phyloP scores from a whole-genome alignment of 108 stramenopile species.

The Conticribra guillardii region DNA sequence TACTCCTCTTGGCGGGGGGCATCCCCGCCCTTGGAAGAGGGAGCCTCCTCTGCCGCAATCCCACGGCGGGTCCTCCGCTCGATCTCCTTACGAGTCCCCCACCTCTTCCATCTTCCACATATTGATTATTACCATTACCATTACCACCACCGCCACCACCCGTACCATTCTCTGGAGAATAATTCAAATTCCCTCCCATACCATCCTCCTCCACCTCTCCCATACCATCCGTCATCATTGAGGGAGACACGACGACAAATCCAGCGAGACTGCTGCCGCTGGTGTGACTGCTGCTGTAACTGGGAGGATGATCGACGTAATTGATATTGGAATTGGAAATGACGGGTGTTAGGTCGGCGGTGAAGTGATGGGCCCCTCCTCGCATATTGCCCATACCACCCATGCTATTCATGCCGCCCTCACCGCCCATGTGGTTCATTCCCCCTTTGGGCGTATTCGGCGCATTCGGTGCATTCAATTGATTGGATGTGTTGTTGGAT shows the following conservation, averaged over 20 bases:
- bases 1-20: neutral
- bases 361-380: too few relatives aligned
- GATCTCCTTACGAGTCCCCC: neutral
- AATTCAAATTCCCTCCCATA: too few relatives aligned
- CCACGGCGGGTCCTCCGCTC: too few relatives aligned
- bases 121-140: neutral
- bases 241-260: neutral
- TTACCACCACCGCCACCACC: neutral
- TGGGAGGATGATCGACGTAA: constrained; percentile 10
- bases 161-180: neutral
- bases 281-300: neutral
- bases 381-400: too few relatives aligned
- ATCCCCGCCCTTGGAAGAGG: neutral
- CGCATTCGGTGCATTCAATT: too few relatives aligned
- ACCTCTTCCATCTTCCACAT: too few relatives aligned
- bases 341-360: constrained; percentile 15
- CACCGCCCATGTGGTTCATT: too few relatives aligned
- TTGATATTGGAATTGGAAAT: constrained; percentile 22
- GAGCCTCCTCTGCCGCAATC: neutral
- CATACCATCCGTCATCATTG: neutral
- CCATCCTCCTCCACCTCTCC: neutral
- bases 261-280: neutral
- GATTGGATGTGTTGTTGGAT: too few relatives aligned
- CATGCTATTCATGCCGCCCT: too few relatives aligned
- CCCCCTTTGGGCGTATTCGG: too few relatives aligned